Evolutionary conservation across 2,329 filamentous ascomycete species (phyloP), one percentile per base, ranked within the genome.

Genomic region (Chrysoporthe cubensis): DNA sequence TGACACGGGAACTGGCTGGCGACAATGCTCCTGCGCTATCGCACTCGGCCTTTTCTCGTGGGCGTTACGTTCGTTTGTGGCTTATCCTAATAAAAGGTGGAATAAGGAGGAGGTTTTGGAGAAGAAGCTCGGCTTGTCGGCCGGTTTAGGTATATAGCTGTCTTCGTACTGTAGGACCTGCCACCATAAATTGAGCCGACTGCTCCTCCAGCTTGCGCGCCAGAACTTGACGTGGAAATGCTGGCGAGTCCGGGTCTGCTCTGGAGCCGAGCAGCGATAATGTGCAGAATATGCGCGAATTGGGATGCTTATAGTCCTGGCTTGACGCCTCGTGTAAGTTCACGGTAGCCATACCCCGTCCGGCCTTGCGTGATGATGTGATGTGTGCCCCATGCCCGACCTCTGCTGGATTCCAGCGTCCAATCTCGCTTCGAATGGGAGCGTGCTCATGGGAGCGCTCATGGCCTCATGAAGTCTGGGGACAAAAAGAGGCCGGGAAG

Each of bases 1-100:
- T 68, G 76, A 77, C 83, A 82, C 80, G 82, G 81, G 68, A 66
- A 59, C 73, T 76, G 65, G 74, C 72, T 73, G 77, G 78, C 82
- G 83, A 86, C 78, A 85, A 85, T 85, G 84, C 84, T 80, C 62
- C 68, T 80, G 79, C 84, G 84, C 84, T 85, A 85, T 85, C 81
- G 83, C 77, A 62, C 48, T 32, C 37, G 68, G 66, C 59, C 63
- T 63, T 46, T 70, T 66, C 62, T 70, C 66, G 68, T 68, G 66
- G 68, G 68, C 68, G 50, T 65, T 62, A 46, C 62, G 68, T 69
- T 69, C 54, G 50, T 62, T 66, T 65, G 54, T 57, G 26, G 40
- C 40, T 65, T 59, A 14, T 44, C 7, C 13, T 14, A 34, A 7
- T n/a, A 7, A 26, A 4, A 16, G 26, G 26, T 32, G 9, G 9